Evolutionary conservation across 164 flowering plant genomes (phyloP), one percentile per base, ranked within the genome.

Genomic region (Cinnamomum chago): DNA sequence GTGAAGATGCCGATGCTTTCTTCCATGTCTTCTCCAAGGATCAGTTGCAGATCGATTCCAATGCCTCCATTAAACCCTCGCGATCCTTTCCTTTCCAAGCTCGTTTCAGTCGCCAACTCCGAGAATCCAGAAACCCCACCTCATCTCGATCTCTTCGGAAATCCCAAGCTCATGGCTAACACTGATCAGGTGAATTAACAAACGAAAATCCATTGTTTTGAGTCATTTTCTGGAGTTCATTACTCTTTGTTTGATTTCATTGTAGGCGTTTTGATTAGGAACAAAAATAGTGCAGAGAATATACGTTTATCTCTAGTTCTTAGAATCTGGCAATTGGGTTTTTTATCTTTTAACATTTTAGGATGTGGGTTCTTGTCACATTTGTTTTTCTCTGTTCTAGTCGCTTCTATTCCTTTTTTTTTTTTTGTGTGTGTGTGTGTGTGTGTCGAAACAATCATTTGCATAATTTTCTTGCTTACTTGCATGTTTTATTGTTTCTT

Each of bases 31-130:
- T 69, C 80, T 3, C 23, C 84, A 0, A 33, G 27, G 24, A 47
- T 52, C 25, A 47, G 64, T 20, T n/a, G 27, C 51, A 66, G 74
- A 25, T 82, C 75, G 66, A 75, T 91, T 67, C 94, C 95, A 2
- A 75, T 88, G 80, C 91, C 95, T n/a, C 95, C 93, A 2, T 3
- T 94, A 2, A 94, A 92, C 90, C 97, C 96, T 72, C 84, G 86
- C 17, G 97, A 94, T 86, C 97, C 96, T 1, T 94, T 94, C 78
- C 85, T 91, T 3, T 73, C 88, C 3, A 91, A 77, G 76, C 90
- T 94, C 62, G 86, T 92, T 33, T 80, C 90, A 0, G 87, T 77
- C 7, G 94, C 93, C 35, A 40, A 40, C 47, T 80, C 88, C 47
- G 75, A 47, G 20, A 20, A 6, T 2, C 58, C 91, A 1, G 91